Evolutionary conservation across 2,329 filamentous ascomycete genomes (phyloP).

Genomic region (Claviceps monticola): DNA sequence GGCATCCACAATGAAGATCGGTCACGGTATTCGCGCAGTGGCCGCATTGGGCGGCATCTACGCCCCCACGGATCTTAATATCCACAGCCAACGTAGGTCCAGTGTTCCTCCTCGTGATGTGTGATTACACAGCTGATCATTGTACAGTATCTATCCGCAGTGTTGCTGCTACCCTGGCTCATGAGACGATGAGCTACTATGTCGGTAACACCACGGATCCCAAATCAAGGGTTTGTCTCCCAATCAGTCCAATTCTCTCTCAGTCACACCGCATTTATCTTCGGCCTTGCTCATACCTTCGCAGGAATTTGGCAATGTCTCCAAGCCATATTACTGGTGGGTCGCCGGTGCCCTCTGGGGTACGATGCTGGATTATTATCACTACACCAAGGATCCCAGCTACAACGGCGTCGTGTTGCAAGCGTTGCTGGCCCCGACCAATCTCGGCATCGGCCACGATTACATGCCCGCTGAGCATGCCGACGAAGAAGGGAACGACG

Average conservation of each 20-base stretch:
- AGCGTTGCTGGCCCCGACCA: slow-evolving; percentile 41
- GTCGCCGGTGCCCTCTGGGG: slow-evolving; percentile 51
- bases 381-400: slow-evolving; percentile 46
- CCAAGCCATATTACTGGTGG: slow-evolving; percentile 57
- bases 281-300: not conserved
- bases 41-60: slow-evolving; percentile 14
- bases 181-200: slow-evolving; percentile 50
- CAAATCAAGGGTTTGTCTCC: slow-evolving; percentile 25
- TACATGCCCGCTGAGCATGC: slow-evolving; percentile 44
- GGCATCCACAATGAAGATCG: slow-evolving; percentile 11
- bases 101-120: not conserved
- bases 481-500: slow-evolving; percentile 57
- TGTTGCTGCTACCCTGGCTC: slow-evolving; percentile 46
- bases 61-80: slow-evolving; percentile 25
- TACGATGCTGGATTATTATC: slow-evolving; percentile 55
- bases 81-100: slow-evolving; percentile 21
- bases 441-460: slow-evolving; percentile 42
- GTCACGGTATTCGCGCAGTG: slow-evolving; percentile 11
- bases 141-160: slow-evolving; percentile 43
- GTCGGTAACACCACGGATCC: slow-evolving; percentile 40
- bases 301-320: slow-evolving; percentile 46
- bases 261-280: not conserved
- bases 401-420: slow-evolving; percentile 48
- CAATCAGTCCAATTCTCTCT: not conserved
- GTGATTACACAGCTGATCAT: not conserved